Evolutionary conservation across 176 grass and related monocot genomes (phyloP), one percentile per base, ranked within the genome.

Genomic region (Poa pratensis): DNA sequence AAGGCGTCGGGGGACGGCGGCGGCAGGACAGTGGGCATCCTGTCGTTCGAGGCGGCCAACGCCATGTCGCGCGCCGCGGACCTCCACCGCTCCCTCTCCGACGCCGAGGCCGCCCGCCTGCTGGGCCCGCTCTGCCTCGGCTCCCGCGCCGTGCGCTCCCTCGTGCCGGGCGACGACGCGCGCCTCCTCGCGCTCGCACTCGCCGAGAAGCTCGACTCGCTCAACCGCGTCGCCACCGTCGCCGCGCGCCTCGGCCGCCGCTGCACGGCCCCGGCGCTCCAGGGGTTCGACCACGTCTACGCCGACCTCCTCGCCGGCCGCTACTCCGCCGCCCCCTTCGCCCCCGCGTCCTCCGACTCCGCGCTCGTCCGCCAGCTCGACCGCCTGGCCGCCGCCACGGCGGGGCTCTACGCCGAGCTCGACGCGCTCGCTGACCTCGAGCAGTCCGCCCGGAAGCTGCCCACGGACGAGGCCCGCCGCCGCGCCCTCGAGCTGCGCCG

Each of bases 241-340:
- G 92, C 94, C 0, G 22, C 92, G 14, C 91, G 97, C 59, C 90
- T 96, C 9, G 97, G 97, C 22, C 90, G 92, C 6, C 91, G 93
- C 19, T 99, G 96, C 88, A 68, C 90, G 19, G 62, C 81, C 2
- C 94, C 88, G 1, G 87, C 88, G 51, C 92, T 96, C 67, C 20
- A 88, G 11, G 97, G 94, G 1, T 99, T 99, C 87, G 90, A 90
- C 89, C 94, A 99, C 86, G 92, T 99, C 69, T 96, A 99, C 88
- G 87, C 88, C 34, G 97, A 99, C 83, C 91, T 96, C 82, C 90
- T 96, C 76, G 87, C 91, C 85, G 90, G 84, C 71, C 82, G 90
- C 75, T 87, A 87, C 75, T 86, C 88, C 42, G 53, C 9, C 3
- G 8, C 80, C 5, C 57, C 82, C 61, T 87, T 92, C 74, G 82